Evolutionary conservation across 2,329 filamentous ascomycete genomes (phyloP).

Genomic region (Claviceps sp.): DNA sequence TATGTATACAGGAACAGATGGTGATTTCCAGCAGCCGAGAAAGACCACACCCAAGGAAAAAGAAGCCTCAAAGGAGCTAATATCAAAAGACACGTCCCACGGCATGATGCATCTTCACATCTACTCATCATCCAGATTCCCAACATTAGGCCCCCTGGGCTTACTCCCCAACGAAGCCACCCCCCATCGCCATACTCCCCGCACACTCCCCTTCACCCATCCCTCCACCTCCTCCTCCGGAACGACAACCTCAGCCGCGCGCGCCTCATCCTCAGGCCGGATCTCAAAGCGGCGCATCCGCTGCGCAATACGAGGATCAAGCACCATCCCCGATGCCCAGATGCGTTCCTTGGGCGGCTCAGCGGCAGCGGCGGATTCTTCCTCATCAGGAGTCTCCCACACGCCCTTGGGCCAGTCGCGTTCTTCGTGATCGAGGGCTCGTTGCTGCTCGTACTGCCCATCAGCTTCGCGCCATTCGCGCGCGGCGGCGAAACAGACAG

Average conservation of each 20-base stretch:
- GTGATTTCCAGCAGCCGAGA: no score
- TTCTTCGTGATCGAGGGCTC: conserved; percentile 57
- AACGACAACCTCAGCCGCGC: conserved; percentile 47
- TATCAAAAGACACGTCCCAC: background rate
- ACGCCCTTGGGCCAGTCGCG: conserved; percentile 73
- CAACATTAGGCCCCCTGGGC: conserved; percentile 27
- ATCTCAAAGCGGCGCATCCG: conserved; percentile 75
- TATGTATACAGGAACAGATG: no score
- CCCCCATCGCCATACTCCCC: conserved; percentile 39
- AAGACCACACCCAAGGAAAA: no score
- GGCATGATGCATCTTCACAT: conserved; percentile 2
- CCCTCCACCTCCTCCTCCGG: conserved; percentile 58
- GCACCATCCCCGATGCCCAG: conserved; percentile 59
- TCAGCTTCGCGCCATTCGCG: conserved; percentile 35
- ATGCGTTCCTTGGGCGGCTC: conserved; percentile 50
- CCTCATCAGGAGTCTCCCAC: conserved; percentile 33
- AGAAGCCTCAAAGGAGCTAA: background rate
- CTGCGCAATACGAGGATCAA: conserved; percentile 62
- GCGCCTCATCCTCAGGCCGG: conserved; percentile 52
- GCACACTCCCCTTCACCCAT: conserved; percentile 48
- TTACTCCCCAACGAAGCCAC: conserved; percentile 25
- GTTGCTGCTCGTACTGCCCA: conserved; percentile 29
- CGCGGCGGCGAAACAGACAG: conserved; percentile 56
- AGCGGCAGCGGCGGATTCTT: conserved; percentile 13
- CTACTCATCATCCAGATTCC: conserved; percentile 25